Percentiles rank a stretch among this genome's conserved stretches.
phyloP scores from a whole-genome alignment of 129 eudicot species.

The Flaveria bidentis region DNA sequence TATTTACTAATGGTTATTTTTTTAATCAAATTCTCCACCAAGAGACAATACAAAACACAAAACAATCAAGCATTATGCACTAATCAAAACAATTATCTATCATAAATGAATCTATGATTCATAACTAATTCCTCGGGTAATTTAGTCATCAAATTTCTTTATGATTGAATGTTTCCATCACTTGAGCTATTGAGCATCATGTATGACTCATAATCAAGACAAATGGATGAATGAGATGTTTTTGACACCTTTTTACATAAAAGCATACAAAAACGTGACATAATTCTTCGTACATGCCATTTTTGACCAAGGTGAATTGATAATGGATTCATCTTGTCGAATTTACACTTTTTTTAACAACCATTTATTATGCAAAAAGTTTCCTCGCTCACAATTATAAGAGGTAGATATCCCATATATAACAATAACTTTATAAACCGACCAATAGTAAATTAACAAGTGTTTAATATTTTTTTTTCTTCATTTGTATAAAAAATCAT shows the following conservation, averaged over 20 bases:
- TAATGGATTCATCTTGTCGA: conserved; percentile 11
- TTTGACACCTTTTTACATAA: not conserved
- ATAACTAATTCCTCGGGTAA: too few relatives aligned
- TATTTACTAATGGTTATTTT: not conserved
- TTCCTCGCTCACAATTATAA: not conserved
- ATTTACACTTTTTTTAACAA: conserved; percentile 7
- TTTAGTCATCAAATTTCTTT: not conserved
- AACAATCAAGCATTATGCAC: not conserved
- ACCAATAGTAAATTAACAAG: not conserved
- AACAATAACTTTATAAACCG: not conserved
- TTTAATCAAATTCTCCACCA: not conserved
- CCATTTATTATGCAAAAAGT: not conserved
- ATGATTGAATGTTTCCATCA: not conserved
- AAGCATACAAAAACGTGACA: conserved; percentile 14
- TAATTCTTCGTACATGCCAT: conserved; percentile 18
- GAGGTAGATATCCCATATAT: not conserved
- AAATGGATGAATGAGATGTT: conserved; percentile 4
- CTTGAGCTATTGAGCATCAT: not conserved
- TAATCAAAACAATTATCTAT: not conserved
- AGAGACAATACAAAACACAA: not conserved
- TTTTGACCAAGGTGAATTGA: conserved; percentile 14
- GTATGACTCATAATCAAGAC: not conserved
- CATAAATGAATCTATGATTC: too few relatives aligned
- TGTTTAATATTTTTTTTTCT: not conserved
- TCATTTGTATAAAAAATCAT: not conserved